Base-by-base conservation (phyloP, 495 filamentous ascomycete genomes). In the Aspergillus nidulans region DNA sequence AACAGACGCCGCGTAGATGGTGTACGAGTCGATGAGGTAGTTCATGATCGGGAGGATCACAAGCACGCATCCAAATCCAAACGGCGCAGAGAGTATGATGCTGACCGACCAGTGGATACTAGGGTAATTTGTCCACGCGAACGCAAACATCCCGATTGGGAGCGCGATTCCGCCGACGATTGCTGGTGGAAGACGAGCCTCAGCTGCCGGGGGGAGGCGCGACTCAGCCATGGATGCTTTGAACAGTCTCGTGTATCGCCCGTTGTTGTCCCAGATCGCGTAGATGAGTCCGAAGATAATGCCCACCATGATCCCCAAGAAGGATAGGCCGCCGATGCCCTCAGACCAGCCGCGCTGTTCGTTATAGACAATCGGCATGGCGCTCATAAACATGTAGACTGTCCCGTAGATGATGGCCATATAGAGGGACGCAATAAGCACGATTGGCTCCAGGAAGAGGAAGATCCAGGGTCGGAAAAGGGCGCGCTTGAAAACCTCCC, bases 371-470 rank as follows among this genome's bases (percentile, higher is more conserved):
- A 95, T 86, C 3, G 91, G 91, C 63, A 76, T 78, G 16, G 89
- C 89, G 19, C 89, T 84, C 69, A 97, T 96, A 58, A 92, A 78
- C 55, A 95, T 81, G 68, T 92, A 95, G 6, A 92, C 68, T 18
- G 88, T 85, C 5, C 88, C 85, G 62, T 91, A 92, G 8, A 84
- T 72, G 52, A 90, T 81, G 40, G 87, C 81, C 69, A 91, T 82
- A 65, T 92, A 92, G 4, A 89, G 54, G n/a, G 82, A 85, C n/a
- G 87, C 77, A 19, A 86, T 65, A 55, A 85, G 75, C 30, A 84
- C 81, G 53, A 90, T 86, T 6, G 85, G 82, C 57, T 80, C 77
- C 41, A 49, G 58, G 56, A 79, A 71, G 6, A 80, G 54, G 10
- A 80, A 65, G 42, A 76, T 63, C 77, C 77, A 81, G 0, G 77